These are phyloP conservation scores for Graphiopsis chlorocephala DNA, from an alignment of 2,329 filamentous ascomycete species.

Conservation along the genomic window DNA sequence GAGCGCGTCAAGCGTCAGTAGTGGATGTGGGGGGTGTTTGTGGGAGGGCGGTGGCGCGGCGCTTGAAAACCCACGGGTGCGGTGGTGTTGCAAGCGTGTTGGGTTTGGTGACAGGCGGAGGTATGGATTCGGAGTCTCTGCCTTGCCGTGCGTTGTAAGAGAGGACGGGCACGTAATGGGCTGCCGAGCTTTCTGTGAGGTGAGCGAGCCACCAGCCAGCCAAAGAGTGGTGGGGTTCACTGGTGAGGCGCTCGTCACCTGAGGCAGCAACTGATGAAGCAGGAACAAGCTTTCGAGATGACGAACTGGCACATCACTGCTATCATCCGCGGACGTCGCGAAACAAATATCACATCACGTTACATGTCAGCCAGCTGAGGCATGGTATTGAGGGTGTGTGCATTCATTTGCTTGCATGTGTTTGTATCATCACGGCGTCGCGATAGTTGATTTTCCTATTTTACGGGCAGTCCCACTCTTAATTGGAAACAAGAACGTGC, in stretches of 20 bases:
- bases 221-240: neutral
- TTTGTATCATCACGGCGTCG: neutral
- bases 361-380: neutral
- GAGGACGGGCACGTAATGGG: constrained; percentile 7
- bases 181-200: constrained; percentile 4
- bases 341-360: neutral
- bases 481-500: neutral
- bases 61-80: neutral
- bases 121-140: constrained; percentile 4
- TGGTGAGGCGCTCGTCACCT: neutral
- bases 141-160: constrained; percentile 6
- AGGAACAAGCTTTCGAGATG: constrained; percentile 1
- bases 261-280: neutral
- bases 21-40: neutral
- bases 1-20: constrained; percentile 2
- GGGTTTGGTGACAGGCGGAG: neutral
- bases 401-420: neutral
- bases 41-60: neutral
- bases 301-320: neutral
- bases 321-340: neutral
- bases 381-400: neutral
- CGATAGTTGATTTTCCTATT: neutral
- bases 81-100: neutral
- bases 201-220: neutral
- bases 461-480: neutral